Evolutionary conservation across 169 alveolate genomes (phyloP).

Genomic region (Plasmodium blacklocki): DNA sequence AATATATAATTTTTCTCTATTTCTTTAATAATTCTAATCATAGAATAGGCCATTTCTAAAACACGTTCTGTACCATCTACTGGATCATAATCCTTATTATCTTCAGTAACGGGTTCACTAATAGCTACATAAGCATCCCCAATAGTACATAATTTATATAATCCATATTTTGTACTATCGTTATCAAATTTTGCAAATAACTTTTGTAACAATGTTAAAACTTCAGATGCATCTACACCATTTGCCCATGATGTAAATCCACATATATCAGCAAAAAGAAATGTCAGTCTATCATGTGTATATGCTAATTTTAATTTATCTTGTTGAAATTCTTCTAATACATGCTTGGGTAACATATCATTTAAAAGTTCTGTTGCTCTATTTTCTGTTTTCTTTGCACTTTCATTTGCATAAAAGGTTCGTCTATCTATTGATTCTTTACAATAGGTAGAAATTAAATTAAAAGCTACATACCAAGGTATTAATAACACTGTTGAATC

Average conservation of each 20-base stretch:
- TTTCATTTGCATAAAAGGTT: constrained; percentile 89
- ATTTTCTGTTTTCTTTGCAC: constrained; percentile 89
- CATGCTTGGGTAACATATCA: constrained; percentile 93
- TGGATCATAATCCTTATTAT: constrained; percentile 79
- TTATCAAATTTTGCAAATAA: constrained; percentile 96
- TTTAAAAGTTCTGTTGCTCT: constrained; percentile 90
- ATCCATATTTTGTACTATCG: constrained; percentile 93
- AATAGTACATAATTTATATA: constrained; percentile 98
- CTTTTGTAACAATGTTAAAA: constrained; percentile 93
- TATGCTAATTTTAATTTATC: constrained; percentile 88
- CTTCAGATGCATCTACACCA: constrained; percentile 92
- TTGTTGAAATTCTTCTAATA: constrained; percentile 89
- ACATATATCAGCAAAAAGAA: constrained; percentile 98
- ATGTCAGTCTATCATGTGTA: constrained; percentile 95
- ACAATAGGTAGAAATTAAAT: constrained; percentile 85
- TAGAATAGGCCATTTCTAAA: constrained; percentile 90
- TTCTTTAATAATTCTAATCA: constrained; percentile 94
- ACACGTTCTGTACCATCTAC: constrained; percentile 74
- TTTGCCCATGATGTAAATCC: constrained; percentile 98
- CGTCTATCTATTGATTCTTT: constrained; percentile 91
- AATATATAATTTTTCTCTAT: constrained; percentile 90
- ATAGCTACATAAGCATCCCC: constrained; percentile 99
- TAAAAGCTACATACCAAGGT: constrained; percentile 83
- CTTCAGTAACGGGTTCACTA: constrained; percentile 94
- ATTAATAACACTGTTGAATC: constrained; percentile 77